Base-by-base conservation (phyloP, 805 yeast genomes). In the Zygotorulaspora florentina region DNA sequence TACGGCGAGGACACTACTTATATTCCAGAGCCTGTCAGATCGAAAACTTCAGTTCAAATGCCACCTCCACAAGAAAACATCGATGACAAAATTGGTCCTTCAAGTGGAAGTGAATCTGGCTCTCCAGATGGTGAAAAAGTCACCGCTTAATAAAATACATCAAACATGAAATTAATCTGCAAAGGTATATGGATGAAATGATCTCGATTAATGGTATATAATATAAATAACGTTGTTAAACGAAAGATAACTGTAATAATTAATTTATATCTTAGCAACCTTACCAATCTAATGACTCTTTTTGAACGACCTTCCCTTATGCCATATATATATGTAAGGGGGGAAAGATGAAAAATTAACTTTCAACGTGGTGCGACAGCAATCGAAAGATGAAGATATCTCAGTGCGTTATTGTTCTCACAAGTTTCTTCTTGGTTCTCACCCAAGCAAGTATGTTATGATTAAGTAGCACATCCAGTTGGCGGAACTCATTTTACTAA, bases 1-100 rank as follows among this genome's bases (percentile, higher is more conserved):
- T 86, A 72, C 56, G 72, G 69, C 47, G 87, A 82, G 54, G 83
- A 81, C 36, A 77, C 75, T 46, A 75, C 75, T 55, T 85, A 75
- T 68, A 80, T 85, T 47, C 81, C 89, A 55, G 89, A 85, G 71
- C 93, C 95, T 53, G 74, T 83, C 49, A 80, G 91, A 72, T 81
- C 88, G 46, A 65, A 68, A 58, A 57, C 65, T 57, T 55, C 70
- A 12, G 61, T 55, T 18, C 41, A 52, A 29, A 46, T 53, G 25
- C 65, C 69, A 40, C 59, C 59, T 25, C 60, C 57, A 43, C 55
- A 52, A 38, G 53, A 54, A 16, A 46, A 53, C 40, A 68, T 67
- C 48, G 71, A 70, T 46, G 73, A 70, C 51, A 59, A 58, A 46
- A 66, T 68, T 39, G 46, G 43, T 13, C 44, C 43, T 28, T 40